Base-by-base conservation (phyloP, 140 eudicot species). In the Bidens hawaiensis region DNA sequence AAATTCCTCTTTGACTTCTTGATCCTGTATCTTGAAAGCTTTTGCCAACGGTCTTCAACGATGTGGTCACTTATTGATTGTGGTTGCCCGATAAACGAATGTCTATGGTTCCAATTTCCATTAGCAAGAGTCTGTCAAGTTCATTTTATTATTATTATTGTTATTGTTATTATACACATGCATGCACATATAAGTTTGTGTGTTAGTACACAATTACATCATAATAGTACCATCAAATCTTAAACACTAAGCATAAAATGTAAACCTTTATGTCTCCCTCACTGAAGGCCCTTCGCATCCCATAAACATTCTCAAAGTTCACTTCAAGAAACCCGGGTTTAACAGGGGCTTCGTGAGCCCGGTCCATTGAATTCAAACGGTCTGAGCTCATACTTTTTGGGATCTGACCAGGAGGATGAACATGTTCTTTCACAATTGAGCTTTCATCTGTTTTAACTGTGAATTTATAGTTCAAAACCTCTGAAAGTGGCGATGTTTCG, bases 1-100 rank as follows among this genome's bases (percentile, higher is more conserved):
- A 88, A 93, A 71, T 93, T 93, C 75, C 99, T 81, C 81, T 79
- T 93, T n/a, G n/a, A n/a, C n/a, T 85, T 93, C 95, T 93, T 93
- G 50, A 56, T 88, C 79, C 96, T 66, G 90, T 93, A 93, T 83
- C 99, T 77, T 15, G 97, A 78, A 43, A 93, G 97, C 94, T 93
- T 83, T 60, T 88, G 88, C 88, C 66, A 74, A 21, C 99, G 95
- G 53, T 72, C 90, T 69, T 85, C 99, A 31, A 66, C 50, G 69
- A 76, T 58, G 77, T 69, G 72, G 53, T 60, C 76, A 64, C 82
- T 71, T 6, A 62, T 47, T 3, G 42, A n/a, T 12, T 62, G 85
- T 24, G 89, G 79, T 34, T 73, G 86, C 61, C 76, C 81, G 49
- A 64, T 46, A 40, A 82, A 56, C 26, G 85, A 81, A 51, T 74